Percentiles rank a stretch among this genome's conserved stretches.
Evolutionary conservation across 129 eudicot genomes (phyloP).

Genomic region (Daucus carota): DH1_v3.0 NC_030384.2:42577001-42577500

Average conservation of each 20-base stretch:
- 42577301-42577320: slow-evolving; percentile 4
- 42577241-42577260: slow-evolving; percentile 3
- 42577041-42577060: slow-evolving; percentile 9
- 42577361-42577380: slow-evolving; percentile 30
- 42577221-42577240: neutral
- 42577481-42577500: neutral
- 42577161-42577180: neutral
- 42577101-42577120: slow-evolving; percentile 58
- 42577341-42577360: slow-evolving; percentile 55
- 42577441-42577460: neutral
- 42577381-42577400: slow-evolving; percentile 35
- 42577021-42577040: slow-evolving; percentile 19
- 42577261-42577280: slow-evolving; percentile 19
- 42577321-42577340: slow-evolving; percentile 49
- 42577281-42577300: slow-evolving; percentile 9
- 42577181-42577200: slow-evolving; percentile 1
- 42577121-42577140: slow-evolving; percentile 54
- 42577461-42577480: neutral
- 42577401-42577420: slow-evolving; percentile 18
- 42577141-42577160: slow-evolving; percentile 9
- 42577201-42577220: neutral
- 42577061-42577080: neutral
- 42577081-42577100: slow-evolving; percentile 5
- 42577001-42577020: slow-evolving; percentile 1
- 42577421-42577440: neutral